These are phyloP conservation scores for Pisolithus orientalis DNA, from an alignment of 768 basidiomycete species.

Conservation along the genomic window DNA sequence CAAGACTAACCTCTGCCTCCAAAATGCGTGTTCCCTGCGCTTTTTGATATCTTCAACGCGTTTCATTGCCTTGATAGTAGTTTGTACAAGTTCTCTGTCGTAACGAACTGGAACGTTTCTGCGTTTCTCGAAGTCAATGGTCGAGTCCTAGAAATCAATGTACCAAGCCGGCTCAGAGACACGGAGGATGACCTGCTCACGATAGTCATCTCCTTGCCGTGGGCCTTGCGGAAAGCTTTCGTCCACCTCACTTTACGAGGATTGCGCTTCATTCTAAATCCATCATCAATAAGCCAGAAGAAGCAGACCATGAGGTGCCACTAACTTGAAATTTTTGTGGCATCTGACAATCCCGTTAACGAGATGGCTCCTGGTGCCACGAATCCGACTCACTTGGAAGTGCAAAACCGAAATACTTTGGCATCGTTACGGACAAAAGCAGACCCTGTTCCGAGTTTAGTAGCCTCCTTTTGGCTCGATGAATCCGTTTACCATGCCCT, in stretches of 20 bases:
- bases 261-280: conserved; percentile 92
- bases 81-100: conserved; percentile 87
- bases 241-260: conserved; percentile 99
- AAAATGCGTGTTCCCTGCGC: conserved; percentile 90
- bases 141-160: conserved; percentile 70
- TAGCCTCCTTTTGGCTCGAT: background rate
- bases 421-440: conserved; percentile 98
- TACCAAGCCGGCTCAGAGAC: background rate
- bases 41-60: conserved; percentile 88
- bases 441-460: conserved; percentile 44
- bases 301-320: background rate
- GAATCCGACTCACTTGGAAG: conserved; percentile 70
- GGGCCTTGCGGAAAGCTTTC: conserved; percentile 97
- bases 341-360: conserved; percentile 49
- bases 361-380: background rate
- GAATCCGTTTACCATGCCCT: conserved; percentile 65
- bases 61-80: conserved; percentile 95
- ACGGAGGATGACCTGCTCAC: conserved; percentile 40
- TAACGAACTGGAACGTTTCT: conserved; percentile 96
- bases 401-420: conserved; percentile 97
- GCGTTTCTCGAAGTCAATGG: conserved; percentile 98
- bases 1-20: conserved; percentile 74
- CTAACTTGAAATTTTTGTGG: conserved; percentile 98
- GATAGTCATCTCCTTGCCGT: conserved; percentile 99
- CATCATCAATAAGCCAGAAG: background rate